Conservation (phyloP, 805 yeast species). For the Candida boidinii region DNA sequence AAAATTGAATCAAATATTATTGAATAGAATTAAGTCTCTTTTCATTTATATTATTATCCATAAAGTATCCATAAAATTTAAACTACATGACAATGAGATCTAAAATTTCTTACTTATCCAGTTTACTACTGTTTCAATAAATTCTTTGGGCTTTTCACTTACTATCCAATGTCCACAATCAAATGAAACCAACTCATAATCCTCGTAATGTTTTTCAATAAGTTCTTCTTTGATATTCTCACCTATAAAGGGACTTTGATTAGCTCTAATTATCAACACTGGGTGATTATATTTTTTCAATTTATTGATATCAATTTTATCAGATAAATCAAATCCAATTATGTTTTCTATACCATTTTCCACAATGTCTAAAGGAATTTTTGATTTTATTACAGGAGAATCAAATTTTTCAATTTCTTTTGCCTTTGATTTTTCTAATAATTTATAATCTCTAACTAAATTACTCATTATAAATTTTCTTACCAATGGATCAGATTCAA, state of each 20-base stretch:
- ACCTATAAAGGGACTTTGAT: constrained; percentile 39
- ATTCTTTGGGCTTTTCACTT: constrained; percentile 70
- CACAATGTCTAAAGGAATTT: constrained; percentile 61
- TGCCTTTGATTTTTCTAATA: neutral
- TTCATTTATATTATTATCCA: no score
- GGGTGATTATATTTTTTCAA: constrained; percentile 56
- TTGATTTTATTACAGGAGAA: constrained; percentile 12
- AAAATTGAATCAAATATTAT: no score
- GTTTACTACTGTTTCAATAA: constrained; percentile 49
- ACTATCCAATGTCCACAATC: constrained; percentile 91
- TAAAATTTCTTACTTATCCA: constrained; percentile 22
- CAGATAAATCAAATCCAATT: constrained; percentile 40
- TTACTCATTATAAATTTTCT: constrained; percentile 72
- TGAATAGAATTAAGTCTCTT: no score
- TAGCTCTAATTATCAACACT: constrained; percentile 67
- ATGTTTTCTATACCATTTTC: constrained; percentile 54
- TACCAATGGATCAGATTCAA: constrained; percentile 50
- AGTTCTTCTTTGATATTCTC: constrained; percentile 6
- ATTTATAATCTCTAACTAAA: constrained; percentile 31
- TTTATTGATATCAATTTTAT: constrained; percentile 18
- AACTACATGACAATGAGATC: no score
- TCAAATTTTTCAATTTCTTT: constrained; percentile 19
- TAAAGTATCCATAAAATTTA: no score
- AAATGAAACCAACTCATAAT: constrained; percentile 57
- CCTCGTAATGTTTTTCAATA: constrained; percentile 41